Evolutionary conservation across 1,284 basidiomycete species (phyloP), one percentile per base, ranked within the genome.

Genomic region (Inonotus hispidus): DNA sequence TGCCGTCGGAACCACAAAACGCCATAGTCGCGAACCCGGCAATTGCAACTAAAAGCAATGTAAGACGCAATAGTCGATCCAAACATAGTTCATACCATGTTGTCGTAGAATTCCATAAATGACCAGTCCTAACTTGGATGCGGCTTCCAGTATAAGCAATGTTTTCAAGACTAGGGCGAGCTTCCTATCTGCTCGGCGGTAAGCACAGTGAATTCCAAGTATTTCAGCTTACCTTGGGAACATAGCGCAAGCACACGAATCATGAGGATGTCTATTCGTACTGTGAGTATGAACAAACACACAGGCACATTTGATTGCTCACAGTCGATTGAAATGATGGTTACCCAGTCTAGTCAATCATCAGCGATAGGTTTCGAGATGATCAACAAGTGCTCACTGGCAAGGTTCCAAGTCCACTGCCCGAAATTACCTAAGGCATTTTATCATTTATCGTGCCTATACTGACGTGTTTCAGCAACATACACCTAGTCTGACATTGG

Each of bases 201-300:
- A 1, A 41, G 21, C 3, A 25, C 19, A 23, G 35, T 39, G 2
- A 39, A 8, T 55, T 1, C n/a, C 16, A n/a, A 19, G 2, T 1
- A 21, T 14, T 23, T 3, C 38, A 39, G 3, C 55, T 23, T 29
- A 56, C 55, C 39, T 27, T 56, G 39, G 16, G 13, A n/a, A 11
- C 21, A 56, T 5, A 56, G 55, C 27, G 55, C 41, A 45, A 56
- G 55, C 13, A 56, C 55, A 4, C 55, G 55, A 38, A 56, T 25
- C 55, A 56, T 56, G 5, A 56, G 39, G 29, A 56, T 56, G 29
- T 56, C 55, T 56, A 19, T 39, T 10, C 19, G 37, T 39, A 43
- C 10, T 19, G 14, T n/a, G 41, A 19, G 19, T 19, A 14, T 14
- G 13, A 10, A 6, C 35, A 32, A 49, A 16, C 8, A 4, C 7